Evolutionary conservation across 495 filamentous ascomycete genomes (phyloP).

Genomic region (Penicillium longicatenatum): DNA sequence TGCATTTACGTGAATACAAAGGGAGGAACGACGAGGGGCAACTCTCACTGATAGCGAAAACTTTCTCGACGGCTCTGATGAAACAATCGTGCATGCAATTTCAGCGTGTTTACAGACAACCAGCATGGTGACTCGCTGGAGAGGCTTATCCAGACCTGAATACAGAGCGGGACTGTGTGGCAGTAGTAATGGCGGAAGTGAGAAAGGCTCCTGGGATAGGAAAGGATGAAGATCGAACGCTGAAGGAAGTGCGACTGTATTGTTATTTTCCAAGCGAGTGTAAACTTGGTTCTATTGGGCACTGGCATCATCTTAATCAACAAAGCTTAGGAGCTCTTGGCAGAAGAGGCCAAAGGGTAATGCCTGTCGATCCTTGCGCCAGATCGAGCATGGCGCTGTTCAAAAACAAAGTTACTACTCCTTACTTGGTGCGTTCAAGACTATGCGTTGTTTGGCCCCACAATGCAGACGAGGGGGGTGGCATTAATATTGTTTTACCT

Average conservation of each 20-base stretch:
- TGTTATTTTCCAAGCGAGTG: conserved; percentile 27
- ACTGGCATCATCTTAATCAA: neutral
- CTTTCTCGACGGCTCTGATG: conserved; percentile 26
- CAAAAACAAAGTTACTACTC: neutral
- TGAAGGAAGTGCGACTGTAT: conserved; percentile 12
- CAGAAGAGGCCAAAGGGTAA: too few relatives aligned
- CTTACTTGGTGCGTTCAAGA: too few relatives aligned
- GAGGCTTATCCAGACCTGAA: conserved; percentile 39
- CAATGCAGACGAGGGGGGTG: too few relatives aligned
- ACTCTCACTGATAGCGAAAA: conserved; percentile 21
- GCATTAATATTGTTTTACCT: too few relatives aligned
- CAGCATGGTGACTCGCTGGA: conserved; percentile 48
- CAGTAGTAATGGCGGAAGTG: conserved; percentile 14
- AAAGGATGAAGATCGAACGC: conserved; percentile 12
- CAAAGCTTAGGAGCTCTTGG: too few relatives aligned
- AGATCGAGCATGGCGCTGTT: neutral
- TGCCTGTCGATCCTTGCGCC: too few relatives aligned
- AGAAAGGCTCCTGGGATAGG: conserved; percentile 14
- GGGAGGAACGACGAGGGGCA: neutral
- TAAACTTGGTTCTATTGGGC: neutral
- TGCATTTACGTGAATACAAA: too few relatives aligned
- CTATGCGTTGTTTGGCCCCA: too few relatives aligned
- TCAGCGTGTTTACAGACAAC: conserved; percentile 33
- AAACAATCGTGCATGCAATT: conserved; percentile 19
- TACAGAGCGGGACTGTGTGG: conserved; percentile 17